Conservation (phyloP, 2,329 filamentous ascomycete species). For the Neonectria coccinea region DNA sequence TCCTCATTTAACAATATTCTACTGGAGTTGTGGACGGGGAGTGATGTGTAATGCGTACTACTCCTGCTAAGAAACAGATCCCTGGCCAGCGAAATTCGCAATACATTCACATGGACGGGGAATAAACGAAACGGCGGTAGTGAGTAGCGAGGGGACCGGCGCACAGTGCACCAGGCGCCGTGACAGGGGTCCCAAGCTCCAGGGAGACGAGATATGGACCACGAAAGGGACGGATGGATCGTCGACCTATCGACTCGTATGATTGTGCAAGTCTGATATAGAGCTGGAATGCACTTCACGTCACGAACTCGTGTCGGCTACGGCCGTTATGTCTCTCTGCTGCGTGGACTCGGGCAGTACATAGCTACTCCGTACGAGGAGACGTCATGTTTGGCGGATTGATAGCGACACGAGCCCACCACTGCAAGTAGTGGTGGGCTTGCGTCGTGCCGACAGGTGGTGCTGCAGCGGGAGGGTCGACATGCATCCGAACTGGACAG, state of each 20-base stretch:
- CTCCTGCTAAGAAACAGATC: background rate
- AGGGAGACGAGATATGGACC: constrained; percentile 22
- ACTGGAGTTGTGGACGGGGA: no score
- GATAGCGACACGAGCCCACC: constrained; percentile 28
- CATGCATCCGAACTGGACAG: constrained; percentile 20
- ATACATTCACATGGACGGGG: background rate
- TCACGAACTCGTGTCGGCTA: constrained; percentile 12
- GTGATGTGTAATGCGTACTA: background rate
- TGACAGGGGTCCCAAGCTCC: constrained; percentile 15
- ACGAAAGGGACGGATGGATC: constrained; percentile 10
- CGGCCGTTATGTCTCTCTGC: background rate
- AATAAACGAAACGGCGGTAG: constrained; percentile 20
- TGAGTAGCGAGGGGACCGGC: background rate
- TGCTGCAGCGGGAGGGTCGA: constrained; percentile 23
- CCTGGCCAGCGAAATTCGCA: background rate
- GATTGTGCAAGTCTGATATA: constrained; percentile 17
- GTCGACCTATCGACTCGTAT: constrained; percentile 15
- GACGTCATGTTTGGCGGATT: constrained; percentile 6
- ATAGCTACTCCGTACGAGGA: constrained; percentile 4
- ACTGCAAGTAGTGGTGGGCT: constrained; percentile 22
- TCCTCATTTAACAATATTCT: background rate
- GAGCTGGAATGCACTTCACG: constrained; percentile 28
- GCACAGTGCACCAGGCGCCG: constrained; percentile 8
- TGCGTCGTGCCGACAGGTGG: background rate
- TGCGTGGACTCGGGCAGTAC: constrained; percentile 2